These are phyloP conservation scores for Betula pendula DNA, from an alignment of 306 rosid genomes.

Conservation along the genomic window DNA sequence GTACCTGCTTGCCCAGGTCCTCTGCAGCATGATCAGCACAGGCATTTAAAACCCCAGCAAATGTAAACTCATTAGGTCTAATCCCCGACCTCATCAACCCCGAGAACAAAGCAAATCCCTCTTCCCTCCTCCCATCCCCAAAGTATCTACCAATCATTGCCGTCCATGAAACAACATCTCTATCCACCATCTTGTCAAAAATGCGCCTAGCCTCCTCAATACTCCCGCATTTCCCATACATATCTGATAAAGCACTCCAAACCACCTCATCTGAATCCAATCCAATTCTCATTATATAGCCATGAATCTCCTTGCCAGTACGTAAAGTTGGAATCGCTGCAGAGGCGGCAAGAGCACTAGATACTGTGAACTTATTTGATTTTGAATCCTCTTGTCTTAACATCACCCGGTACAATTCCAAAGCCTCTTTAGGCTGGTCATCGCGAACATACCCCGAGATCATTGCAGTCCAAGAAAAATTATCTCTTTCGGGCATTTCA, in stretches of 20 bases:
- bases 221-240: slow-evolving; percentile 74
- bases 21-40: slow-evolving; percentile 63
- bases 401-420: slow-evolving; percentile 57
- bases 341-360: slow-evolving; percentile 58
- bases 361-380: slow-evolving; percentile 47
- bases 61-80: slow-evolving; percentile 68
- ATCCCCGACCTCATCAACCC: slow-evolving; percentile 42
- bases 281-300: slow-evolving; percentile 46
- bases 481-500: slow-evolving; percentile 64
- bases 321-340: slow-evolving; percentile 50
- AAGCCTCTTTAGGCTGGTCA: slow-evolving; percentile 46
- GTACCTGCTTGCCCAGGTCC: slow-evolving; percentile 59
- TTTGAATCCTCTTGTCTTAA: slow-evolving; percentile 43
- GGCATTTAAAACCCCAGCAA: slow-evolving; percentile 60
- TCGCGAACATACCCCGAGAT: slow-evolving; percentile 53
- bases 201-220: slow-evolving; percentile 55
- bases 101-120: slow-evolving; percentile 59
- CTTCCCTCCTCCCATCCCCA: slow-evolving; percentile 59
- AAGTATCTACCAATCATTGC: slow-evolving; percentile 61
- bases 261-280: slow-evolving; percentile 64
- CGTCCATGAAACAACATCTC: slow-evolving; percentile 68
- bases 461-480: slow-evolving; percentile 62
- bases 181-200: slow-evolving; percentile 49
- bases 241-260: slow-evolving; percentile 62
- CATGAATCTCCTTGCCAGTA: slow-evolving; percentile 71